A percentile compares a stretch with the other conserved stretches of the same genome.
These are phyloP conservation scores for Neurospora terricola DNA, from an alignment of 495 filamentous ascomycete genomes.

Conservation along the genomic window DNA sequence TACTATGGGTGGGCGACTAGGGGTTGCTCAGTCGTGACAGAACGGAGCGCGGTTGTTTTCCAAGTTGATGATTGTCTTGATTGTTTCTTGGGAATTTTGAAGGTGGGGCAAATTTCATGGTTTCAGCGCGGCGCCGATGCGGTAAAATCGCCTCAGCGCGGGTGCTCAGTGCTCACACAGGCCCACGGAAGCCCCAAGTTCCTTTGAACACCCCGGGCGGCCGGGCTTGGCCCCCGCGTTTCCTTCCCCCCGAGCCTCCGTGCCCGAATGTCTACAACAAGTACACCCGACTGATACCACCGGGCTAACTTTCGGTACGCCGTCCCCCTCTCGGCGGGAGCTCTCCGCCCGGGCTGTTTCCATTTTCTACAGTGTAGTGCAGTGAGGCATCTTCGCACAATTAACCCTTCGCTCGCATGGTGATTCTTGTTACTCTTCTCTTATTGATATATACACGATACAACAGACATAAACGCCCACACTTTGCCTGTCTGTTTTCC, in stretches of 20 bases:
- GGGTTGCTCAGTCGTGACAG: background rate
- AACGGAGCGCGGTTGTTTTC: conserved; percentile 1
- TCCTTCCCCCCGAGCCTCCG: background rate
- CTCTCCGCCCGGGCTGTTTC: background rate
- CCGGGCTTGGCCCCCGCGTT: background rate
- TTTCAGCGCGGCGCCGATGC: background rate
- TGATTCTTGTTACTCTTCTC: background rate
- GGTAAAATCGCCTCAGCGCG: background rate
- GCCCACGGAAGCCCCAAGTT: background rate
- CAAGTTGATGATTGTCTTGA: conserved; percentile 4
- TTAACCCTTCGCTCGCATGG: background rate
- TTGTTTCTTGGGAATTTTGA: conserved; percentile 23
- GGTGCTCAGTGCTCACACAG: background rate
- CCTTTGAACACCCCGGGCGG: background rate
- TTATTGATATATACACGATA: background rate
- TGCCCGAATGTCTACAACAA: background rate
- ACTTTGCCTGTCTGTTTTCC: background rate
- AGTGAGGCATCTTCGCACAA: background rate
- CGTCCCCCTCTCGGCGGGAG: background rate
- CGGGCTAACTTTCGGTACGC: background rate
- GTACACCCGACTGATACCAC: background rate
- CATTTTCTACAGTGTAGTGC: background rate
- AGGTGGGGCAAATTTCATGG: conserved; percentile 22
- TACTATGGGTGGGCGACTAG: background rate
- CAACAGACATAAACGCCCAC: background rate